phyloP scores from a whole-genome alignment of 2,329 filamentous ascomycete genomes.

The Fusarium praegraminearum region DNA sequence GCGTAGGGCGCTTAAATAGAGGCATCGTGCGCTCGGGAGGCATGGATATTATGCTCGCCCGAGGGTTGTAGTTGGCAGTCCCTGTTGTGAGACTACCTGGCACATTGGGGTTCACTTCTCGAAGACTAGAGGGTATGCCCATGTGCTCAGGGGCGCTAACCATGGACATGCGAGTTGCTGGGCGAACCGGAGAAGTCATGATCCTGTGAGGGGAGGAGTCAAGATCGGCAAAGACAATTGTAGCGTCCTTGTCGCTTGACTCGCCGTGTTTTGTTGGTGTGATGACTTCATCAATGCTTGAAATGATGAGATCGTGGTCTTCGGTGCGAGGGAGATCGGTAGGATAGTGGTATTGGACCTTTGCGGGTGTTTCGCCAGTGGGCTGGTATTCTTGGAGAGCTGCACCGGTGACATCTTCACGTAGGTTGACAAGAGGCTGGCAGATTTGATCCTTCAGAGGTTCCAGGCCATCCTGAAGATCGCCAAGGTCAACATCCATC shows the following conservation, averaged over 20 bases:
- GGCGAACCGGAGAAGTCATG: slow-evolving; percentile 50
- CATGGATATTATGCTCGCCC: slow-evolving; percentile 57
- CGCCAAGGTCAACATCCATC: slow-evolving; percentile 70
- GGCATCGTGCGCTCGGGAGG: slow-evolving; percentile 60
- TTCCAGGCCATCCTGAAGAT: slow-evolving; percentile 70
- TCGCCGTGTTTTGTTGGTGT: slow-evolving; percentile 43
- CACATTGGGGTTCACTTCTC: slow-evolving; percentile 67
- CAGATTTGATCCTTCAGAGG: slow-evolving; percentile 71
- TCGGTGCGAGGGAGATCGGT: slow-evolving; percentile 80
- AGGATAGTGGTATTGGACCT: slow-evolving; percentile 83
- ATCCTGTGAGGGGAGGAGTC: slow-evolving; percentile 40
- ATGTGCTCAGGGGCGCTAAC: slow-evolving; percentile 46
- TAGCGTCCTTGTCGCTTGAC: slow-evolving; percentile 52
- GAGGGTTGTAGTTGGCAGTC: slow-evolving; percentile 57
- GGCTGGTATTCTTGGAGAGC: slow-evolving; percentile 82
- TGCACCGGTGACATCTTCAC: slow-evolving; percentile 73
- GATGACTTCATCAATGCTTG: slow-evolving; percentile 53
- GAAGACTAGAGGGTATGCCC: slow-evolving; percentile 59
- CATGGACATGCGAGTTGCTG: slow-evolving; percentile 48
- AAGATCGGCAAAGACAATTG: slow-evolving; percentile 58
- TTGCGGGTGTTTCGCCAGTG: slow-evolving; percentile 88
- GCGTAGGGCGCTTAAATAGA: slow-evolving; percentile 60
- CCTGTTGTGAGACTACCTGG: slow-evolving; percentile 56
- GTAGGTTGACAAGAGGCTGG: slow-evolving; percentile 77
- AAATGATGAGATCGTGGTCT: slow-evolving; percentile 59